Percentiles rank a stretch among this genome's conserved stretches.
These are phyloP conservation scores for Zasmidium angulare DNA, from an alignment of 2,329 filamentous ascomycete genomes.

Conservation along the genomic window DNA sequence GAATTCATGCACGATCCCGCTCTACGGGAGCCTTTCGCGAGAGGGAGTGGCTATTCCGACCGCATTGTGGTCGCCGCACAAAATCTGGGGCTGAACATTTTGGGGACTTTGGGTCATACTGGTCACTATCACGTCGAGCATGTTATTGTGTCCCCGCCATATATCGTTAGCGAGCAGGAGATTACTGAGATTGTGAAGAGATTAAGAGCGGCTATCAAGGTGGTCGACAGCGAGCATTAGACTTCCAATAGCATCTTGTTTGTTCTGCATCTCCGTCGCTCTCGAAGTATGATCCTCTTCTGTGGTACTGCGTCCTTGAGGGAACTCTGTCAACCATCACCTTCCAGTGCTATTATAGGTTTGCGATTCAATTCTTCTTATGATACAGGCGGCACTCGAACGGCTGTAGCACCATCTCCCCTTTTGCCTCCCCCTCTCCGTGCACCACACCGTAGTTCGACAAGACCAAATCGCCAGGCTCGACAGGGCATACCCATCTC, in stretches of 20 bases:
- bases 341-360: background rate
- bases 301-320: too few species aligned
- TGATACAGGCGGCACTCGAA: background rate
- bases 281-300: too few species aligned
- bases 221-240: background rate
- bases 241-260: too few species aligned
- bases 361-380: background rate
- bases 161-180: background rate
- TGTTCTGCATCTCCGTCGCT: too few species aligned
- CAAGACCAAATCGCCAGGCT: background rate
- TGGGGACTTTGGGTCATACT: background rate
- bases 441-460: background rate
- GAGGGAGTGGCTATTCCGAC: background rate
- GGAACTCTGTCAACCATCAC: too few species aligned
- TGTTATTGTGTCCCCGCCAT: conserved; percentile 4
- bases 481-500: background rate
- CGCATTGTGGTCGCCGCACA: background rate
- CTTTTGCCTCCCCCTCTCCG: background rate
- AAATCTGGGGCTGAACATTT: background rate
- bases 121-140: background rate
- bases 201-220: background rate
- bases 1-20: conserved; percentile 6
- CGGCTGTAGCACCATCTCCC: background rate
- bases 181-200: background rate
- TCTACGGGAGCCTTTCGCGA: background rate